Evolutionary conservation across 257 asterid species (phyloP), one percentile per base, ranked within the genome.

Genomic region (Salvia rosmarinus): DNA sequence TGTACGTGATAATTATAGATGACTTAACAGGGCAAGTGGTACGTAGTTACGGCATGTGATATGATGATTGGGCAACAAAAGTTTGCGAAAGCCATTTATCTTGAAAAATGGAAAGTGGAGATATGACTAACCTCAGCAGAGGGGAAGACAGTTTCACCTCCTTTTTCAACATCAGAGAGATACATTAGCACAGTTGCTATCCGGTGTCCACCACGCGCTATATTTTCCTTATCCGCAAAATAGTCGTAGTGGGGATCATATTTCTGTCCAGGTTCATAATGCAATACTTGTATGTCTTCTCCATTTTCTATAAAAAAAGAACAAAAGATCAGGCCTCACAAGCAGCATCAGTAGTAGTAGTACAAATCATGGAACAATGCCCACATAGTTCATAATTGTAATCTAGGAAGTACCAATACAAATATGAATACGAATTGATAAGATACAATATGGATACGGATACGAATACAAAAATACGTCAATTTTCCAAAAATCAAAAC

Each of bases 141-240:
- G 13, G 98, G 99, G 78, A 95, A 95, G 59, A 87, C 96, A 55
- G 99, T 91, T 88, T 95, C 99, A 52, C 98, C 99, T 55, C 99
- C 99, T 80, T 89, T 91, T 72, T 72, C 89, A 13, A 95, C 98
- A 79, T 95, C 96, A 28, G 85, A 75, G 16, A 95, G 98, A 83
- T 95, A 95, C 98, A 95, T 84, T 70, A 95, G 89, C 62, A 95
- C 94, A 6, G 99, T 95, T 30, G 96, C 99, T 71, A 86, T 28
- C 14, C 99, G 91, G 82, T 95, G 98, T 39, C 99, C 99, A 34
- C 99, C 99, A 50, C 90, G 98, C 52, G 77, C 90, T 60, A 88
- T 78, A 79, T 91, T 95, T 72, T 85, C 94, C 87, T 85, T 82
- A 81, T 91, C 99, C 19, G 76, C 9, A 35, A 95, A 95, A 82